Evolutionary conservation across 2,329 filamentous ascomycete genomes (phyloP).

Genomic region (Myrmaecium sp.): DNA sequence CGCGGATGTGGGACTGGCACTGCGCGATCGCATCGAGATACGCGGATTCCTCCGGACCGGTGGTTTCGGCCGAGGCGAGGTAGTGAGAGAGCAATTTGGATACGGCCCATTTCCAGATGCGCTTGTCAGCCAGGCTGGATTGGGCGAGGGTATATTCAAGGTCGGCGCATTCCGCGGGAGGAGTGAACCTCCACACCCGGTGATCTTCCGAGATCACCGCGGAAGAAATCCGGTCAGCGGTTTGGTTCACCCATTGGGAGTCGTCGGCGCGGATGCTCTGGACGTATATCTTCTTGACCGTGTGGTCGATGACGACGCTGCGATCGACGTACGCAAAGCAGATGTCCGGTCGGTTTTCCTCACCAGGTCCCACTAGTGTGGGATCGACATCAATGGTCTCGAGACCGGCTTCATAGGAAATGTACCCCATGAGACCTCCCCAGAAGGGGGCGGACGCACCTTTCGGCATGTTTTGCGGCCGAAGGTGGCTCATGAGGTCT

Average conservation of each 20-base stretch:
- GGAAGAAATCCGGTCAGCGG: conserved; percentile 13
- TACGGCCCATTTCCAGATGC: no score
- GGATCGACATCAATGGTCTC: conserved; percentile 36
- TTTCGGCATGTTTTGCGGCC: conserved; percentile 10
- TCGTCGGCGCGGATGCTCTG: conserved; percentile 44
- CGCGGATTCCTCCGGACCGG: conserved; percentile 5
- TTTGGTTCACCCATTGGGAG: conserved; percentile 29
- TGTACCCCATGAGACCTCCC: conserved; percentile 70
- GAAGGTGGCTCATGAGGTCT: conserved; percentile 17
- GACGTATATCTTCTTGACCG: conserved; percentile 41
- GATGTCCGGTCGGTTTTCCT: conserved; percentile 43
- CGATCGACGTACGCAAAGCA: conserved; percentile 61
- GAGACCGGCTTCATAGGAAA: conserved; percentile 71
- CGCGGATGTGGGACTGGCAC: conserved; percentile 56
- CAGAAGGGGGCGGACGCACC: conserved; percentile 42
- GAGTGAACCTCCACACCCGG: no score
- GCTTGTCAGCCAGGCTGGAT: neutral
- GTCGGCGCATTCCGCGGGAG: neutral
- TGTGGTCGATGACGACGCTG: conserved; percentile 63
- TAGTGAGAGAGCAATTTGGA: no score
- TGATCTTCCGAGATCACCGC: no score
- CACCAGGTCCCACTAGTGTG: conserved; percentile 3
- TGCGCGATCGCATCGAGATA: conserved; percentile 51
- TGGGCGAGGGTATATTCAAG: neutral
- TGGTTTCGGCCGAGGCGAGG: neutral